A percentile compares a stretch with the other conserved stretches of the same genome.
phyloP scores from a whole-genome alignment of 2,329 filamentous ascomycete species.

The Diplodia corticola region DNA sequence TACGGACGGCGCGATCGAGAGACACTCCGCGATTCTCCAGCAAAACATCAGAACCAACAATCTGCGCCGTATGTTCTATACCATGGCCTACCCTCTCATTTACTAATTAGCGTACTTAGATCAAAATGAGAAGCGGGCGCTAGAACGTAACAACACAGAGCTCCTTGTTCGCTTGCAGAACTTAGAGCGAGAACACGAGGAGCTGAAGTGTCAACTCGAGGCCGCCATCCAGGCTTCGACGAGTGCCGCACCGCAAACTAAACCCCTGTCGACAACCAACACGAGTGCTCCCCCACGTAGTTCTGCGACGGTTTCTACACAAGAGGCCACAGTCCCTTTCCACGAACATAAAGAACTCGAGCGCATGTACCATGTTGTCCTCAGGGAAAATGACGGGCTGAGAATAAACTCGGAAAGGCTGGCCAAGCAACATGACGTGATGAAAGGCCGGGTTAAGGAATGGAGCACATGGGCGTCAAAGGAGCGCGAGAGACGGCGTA shows the following conservation, averaged over 20 bases:
- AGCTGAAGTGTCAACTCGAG: conserved; percentile 24
- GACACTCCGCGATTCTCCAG: neutral
- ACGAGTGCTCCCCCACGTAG: neutral
- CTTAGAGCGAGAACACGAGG: conserved; percentile 24
- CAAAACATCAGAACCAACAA: neutral
- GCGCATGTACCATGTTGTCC: neutral
- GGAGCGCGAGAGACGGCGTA: neutral
- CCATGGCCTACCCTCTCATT: neutral
- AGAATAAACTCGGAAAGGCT: conserved; percentile 36
- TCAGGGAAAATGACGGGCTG: conserved; percentile 27
- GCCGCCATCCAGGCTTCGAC: neutral
- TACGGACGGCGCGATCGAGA: neutral
- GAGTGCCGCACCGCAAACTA: neutral
- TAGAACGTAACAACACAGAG: neutral
- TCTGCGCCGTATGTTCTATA: neutral
- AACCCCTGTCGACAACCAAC: neutral
- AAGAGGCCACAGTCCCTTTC: conserved; percentile 24
- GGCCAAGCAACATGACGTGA: conserved; percentile 32
- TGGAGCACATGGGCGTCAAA: conserved; percentile 34
- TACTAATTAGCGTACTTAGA: neutral
- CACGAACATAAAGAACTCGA: conserved; percentile 33
- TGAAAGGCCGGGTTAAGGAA: conserved; percentile 42
- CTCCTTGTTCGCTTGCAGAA: conserved; percentile 11
- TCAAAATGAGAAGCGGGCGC: neutral
- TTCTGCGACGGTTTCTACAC: neutral